These are phyloP conservation scores for Calonectria honghensis DNA, from an alignment of 2,329 filamentous ascomycete species.

Conservation along the genomic window DNA sequence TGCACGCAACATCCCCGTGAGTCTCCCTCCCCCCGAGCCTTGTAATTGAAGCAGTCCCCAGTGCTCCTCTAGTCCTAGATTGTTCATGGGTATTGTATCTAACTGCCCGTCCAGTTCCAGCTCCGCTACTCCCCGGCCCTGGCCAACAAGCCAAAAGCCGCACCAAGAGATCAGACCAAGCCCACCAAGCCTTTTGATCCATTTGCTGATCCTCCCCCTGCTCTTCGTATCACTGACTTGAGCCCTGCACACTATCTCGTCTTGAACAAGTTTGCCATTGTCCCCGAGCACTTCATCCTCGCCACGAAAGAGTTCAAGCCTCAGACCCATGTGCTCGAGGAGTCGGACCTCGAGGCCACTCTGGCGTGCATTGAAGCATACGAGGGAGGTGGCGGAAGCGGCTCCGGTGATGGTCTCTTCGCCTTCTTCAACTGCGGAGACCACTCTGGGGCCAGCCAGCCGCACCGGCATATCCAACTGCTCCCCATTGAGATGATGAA, in stretches of 20 bases:
- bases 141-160: conserved; percentile 77
- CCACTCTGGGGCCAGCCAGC: conserved; percentile 82
- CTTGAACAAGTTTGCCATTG: conserved; percentile 85
- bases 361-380: conserved; percentile 78
- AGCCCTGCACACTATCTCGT: conserved; percentile 77
- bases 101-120: conserved; percentile 75
- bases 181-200: conserved; percentile 72
- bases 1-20: conserved; percentile 65
- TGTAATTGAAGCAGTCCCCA: background rate
- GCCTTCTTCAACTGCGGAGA: conserved; percentile 83
- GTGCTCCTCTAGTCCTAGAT: background rate
- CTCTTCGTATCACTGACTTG: conserved; percentile 72
- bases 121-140: conserved; percentile 82
- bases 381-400: conserved; percentile 44
- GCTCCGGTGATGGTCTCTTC: conserved; percentile 67
- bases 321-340: conserved; percentile 79
- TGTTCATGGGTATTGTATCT: background rate
- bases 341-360: conserved; percentile 76
- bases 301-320: conserved; percentile 77
- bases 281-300: conserved; percentile 83
- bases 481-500: conserved; percentile 79
- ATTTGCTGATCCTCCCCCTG: conserved; percentile 76
- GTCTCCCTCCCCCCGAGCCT: conserved; percentile 43
- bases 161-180: conserved; percentile 56
- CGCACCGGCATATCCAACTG: conserved; percentile 84